Percentiles rank a stretch among this genome's conserved stretches.
Conservation (phyloP, 2,329 filamentous ascomycete genomes). For the Clarireedia homoeocarpa region DNA sequence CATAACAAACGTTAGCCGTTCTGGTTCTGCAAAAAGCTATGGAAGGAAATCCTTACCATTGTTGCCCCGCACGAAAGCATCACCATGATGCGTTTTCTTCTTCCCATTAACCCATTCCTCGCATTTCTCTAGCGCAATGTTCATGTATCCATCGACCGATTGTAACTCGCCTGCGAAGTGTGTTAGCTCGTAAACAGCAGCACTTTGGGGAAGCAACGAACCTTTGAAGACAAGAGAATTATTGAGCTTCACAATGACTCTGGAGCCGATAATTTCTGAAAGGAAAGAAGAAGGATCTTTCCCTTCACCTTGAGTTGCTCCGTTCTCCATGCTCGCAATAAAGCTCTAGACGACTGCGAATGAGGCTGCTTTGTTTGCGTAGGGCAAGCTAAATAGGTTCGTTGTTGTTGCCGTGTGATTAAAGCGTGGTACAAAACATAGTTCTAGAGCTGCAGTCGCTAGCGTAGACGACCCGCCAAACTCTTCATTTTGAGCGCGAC, state of each 20-base stretch:
- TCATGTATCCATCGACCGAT: slow-evolving; percentile 99
- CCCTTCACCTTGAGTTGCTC: slow-evolving; percentile 56
- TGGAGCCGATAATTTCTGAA: slow-evolving; percentile 86
- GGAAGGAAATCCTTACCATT: slow-evolving; percentile 55
- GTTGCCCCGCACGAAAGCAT: slow-evolving; percentile 93
- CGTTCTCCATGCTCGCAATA: slow-evolving; percentile 61
- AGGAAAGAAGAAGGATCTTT: slow-evolving; percentile 93
- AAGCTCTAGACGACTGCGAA: background rate
- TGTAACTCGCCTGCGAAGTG: slow-evolving; percentile 70
- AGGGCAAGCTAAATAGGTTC: background rate
- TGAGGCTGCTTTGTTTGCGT: background rate
- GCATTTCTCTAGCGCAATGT: slow-evolving; percentile 95
- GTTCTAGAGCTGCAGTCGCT: background rate
- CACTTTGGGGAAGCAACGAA: slow-evolving; percentile 30
- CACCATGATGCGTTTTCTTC: slow-evolving; percentile 76
- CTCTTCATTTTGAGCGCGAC: background rate
- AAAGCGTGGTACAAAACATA: too few relatives aligned
- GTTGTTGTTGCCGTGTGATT: background rate
- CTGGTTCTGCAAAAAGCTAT: background rate
- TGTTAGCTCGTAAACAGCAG: slow-evolving; percentile 12
- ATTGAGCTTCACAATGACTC: slow-evolving; percentile 95
- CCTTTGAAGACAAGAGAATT: slow-evolving; percentile 98
- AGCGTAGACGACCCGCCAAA: background rate
- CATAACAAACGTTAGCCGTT: slow-evolving; percentile 3
- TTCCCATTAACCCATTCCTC: slow-evolving; percentile 84